Conservation (phyloP, 2,329 filamentous ascomycete genomes). For the Incumbomyces lentus region DNA sequence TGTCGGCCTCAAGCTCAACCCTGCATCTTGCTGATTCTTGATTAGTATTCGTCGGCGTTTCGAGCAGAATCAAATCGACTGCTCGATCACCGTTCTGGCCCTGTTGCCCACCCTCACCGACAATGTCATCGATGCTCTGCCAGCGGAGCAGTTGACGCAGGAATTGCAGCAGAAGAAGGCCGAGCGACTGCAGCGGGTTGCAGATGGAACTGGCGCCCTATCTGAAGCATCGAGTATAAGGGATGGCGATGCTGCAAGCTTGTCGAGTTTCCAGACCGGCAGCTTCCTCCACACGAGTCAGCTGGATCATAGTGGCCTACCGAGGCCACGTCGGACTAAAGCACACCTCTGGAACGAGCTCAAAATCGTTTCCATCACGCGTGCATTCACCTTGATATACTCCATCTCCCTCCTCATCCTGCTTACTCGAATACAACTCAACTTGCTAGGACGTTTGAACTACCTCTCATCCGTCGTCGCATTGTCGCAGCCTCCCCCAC, state of each 20-base stretch:
- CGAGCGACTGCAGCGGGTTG: constrained; percentile 41
- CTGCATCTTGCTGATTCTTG: constrained; percentile 9
- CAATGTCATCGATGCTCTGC: constrained; percentile 75
- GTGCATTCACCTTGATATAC: constrained; percentile 85
- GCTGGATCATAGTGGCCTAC: constrained; percentile 36
- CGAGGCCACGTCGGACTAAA: constrained; percentile 61
- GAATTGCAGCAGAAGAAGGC: constrained; percentile 91
- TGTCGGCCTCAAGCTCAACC: not conserved
- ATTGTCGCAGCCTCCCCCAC: constrained; percentile 65
- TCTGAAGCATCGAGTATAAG: constrained; percentile 57
- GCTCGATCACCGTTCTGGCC: constrained; percentile 94
- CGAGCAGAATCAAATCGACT: constrained; percentile 98
- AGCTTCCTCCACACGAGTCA: constrained; percentile 78
- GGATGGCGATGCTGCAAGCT: constrained; percentile 73
- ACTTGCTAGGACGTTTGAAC: constrained; percentile 86
- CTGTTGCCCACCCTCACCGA: constrained; percentile 84
- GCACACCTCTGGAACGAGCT: constrained; percentile 94
- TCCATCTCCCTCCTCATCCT: constrained; percentile 80
- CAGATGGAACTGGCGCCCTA: constrained; percentile 40
- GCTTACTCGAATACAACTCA: constrained; percentile 89
- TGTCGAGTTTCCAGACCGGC: constrained; percentile 66
- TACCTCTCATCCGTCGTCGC: constrained; percentile 94
- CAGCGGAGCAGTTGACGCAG: constrained; percentile 84
- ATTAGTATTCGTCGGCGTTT: constrained; percentile 85
- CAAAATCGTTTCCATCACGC: constrained; percentile 83